phyloP scores from a whole-genome alignment of 129 eudicot species.

The Solidago caesia region DNA sequence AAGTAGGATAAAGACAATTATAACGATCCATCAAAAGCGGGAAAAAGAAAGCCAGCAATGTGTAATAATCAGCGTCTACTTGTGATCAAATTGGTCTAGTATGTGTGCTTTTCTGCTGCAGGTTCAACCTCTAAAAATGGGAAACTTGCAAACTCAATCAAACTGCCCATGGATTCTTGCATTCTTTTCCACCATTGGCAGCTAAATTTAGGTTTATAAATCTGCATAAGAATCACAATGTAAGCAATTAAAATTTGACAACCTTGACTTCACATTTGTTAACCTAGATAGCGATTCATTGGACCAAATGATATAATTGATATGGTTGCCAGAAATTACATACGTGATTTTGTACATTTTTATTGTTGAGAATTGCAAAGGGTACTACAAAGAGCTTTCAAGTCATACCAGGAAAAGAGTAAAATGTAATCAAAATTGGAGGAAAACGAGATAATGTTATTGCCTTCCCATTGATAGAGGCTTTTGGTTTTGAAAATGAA shows the following conservation, averaged over 20 bases:
- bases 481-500: not conserved
- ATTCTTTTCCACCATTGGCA: slow-evolving; percentile 26
- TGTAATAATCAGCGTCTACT: not conserved
- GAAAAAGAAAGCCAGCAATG: not conserved
- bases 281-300: not conserved
- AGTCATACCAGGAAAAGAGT: not conserved
- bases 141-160: slow-evolving; percentile 2
- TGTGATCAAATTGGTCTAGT: slow-evolving; percentile 2
- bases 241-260: not conserved
- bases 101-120: slow-evolving; percentile 1
- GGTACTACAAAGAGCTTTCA: not conserved
- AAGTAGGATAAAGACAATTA: not conserved
- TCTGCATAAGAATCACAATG: slow-evolving; percentile 20
- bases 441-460: not conserved
- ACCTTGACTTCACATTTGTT: not conserved
- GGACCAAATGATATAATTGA: not conserved
- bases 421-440: not conserved
- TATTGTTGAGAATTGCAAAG: not conserved
- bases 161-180: slow-evolving; percentile 5
- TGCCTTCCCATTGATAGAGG: slow-evolving; percentile 5
- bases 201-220: slow-evolving; percentile 18
- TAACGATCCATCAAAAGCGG: slow-evolving; percentile 1
- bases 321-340: not conserved
- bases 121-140: slow-evolving; percentile 20
- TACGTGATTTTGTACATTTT: too few relatives aligned